Evolutionary conservation across 176 grass and related monocot genomes (phyloP), one percentile per base, ranked within the genome.

Genomic region (Phyllostachys edulis): DNA sequence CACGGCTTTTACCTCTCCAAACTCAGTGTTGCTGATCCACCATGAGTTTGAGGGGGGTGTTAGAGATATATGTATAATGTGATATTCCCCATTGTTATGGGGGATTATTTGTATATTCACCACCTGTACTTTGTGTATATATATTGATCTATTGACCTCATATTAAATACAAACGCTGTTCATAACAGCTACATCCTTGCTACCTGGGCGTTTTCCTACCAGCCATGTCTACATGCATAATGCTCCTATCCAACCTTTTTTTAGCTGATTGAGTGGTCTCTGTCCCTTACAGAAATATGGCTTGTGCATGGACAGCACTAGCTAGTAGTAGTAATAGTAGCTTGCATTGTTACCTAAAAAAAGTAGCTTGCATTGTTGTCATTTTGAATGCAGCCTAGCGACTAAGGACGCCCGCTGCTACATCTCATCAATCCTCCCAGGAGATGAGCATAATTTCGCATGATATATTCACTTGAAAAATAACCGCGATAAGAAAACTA

Each of bases 271-370:
- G 57, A 73, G 72, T 40, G 64, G 40, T 61, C 13, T 23, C 14
- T 32, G 50, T 69, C 65, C 44, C 18, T n/a, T 52, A n/a, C 66
- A 83, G 45, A 8, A 49, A 66, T 49, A 66, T 49, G 61, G 77
- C 85, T n/a, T 55, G 47, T 76, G 39, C 78, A 69, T 67, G 50
- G 55, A 71, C 40, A 49, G 26, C 85, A 76, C 59, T 66, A 64
- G 65, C 24, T 21, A 47, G 20, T 1, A 18, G 34, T 18, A 57
- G 36, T 5, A 50, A 9, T 24, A 32, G 44, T 11, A 76, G 17
- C 49, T 37, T 45, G 21, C 24, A 50, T 39, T 39, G 27, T 15
- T 13, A 34, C 32, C 32, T 34, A 34, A 34, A 34, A 34, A 34
- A 34, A 32, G 24, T 11, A 76, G 17, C 49, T 37, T 45, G 21